Conservation (phyloP, 2,329 filamentous ascomycete species). For the Alternaria viburni region DNA sequence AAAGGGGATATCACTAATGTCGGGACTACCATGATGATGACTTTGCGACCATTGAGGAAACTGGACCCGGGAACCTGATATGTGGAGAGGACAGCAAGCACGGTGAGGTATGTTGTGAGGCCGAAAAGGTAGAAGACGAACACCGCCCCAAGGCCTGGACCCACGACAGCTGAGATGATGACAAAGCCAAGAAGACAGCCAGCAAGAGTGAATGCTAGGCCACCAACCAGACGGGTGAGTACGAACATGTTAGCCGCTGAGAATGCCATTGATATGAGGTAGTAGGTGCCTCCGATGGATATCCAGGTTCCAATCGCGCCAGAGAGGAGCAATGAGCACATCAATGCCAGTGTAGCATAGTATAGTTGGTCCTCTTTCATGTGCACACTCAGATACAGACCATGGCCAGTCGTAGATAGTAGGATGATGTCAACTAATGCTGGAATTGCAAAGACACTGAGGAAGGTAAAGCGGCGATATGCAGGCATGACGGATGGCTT, state of each 20-base stretch:
- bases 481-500: conserved; percentile 53
- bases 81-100: conserved; percentile 57
- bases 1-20: conserved; percentile 64
- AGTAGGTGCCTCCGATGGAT: conserved; percentile 67
- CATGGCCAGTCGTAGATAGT: conserved; percentile 64
- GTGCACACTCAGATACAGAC: conserved; percentile 65
- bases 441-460: conserved; percentile 68
- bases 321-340: conserved; percentile 65
- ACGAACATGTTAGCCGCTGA: conserved; percentile 63
- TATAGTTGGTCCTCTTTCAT: conserved; percentile 60
- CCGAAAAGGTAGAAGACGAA: conserved; percentile 66
- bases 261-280: conserved; percentile 64
- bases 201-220: conserved; percentile 58
- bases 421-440: conserved; percentile 66
- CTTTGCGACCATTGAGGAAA: conserved; percentile 63
- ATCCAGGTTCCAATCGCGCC: conserved; percentile 69
- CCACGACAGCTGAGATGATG: conserved; percentile 54
- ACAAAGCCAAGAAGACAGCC: conserved; percentile 61
- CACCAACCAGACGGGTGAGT: conserved; percentile 59
- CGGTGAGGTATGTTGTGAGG: conserved; percentile 64
- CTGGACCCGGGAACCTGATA: conserved; percentile 60
- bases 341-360: conserved; percentile 63
- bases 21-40: conserved; percentile 63
- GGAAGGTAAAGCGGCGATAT: conserved; percentile 61
- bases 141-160: conserved; percentile 57